These are phyloP conservation scores for Malassezia pachydermatis DNA, from an alignment of 1,284 basidiomycete species.

Conservation along the genomic window DNA sequence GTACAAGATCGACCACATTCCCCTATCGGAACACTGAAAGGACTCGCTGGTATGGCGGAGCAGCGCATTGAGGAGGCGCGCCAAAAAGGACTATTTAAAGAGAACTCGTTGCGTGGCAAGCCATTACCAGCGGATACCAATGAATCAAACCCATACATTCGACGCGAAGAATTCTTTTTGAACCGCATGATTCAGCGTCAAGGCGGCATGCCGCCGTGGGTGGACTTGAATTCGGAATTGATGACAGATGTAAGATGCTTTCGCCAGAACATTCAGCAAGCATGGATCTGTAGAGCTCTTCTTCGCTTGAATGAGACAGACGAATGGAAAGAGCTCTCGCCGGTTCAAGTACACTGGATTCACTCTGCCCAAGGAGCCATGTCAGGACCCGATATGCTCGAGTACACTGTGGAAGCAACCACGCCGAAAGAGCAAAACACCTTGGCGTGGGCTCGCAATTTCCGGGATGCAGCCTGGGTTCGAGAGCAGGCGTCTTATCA, in stretches of 20 bases:
- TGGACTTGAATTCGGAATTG: conserved; percentile 66
- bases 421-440: conserved; percentile 8
- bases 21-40: conserved; percentile 15
- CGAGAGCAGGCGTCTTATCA: conserved; percentile 53
- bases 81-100: conserved; percentile 61
- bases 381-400: too few relatives aligned
- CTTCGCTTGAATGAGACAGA: conserved; percentile 55
- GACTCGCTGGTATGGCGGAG: conserved; percentile 39
- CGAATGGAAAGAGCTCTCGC: conserved; percentile 39
- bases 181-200: conserved; percentile 77
- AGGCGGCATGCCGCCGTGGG: conserved; percentile 79
- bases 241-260: conserved; percentile 58
- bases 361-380: too few relatives aligned
- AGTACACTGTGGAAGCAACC: too few relatives aligned
- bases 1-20: not conserved
- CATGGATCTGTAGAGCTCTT: conserved; percentile 60
- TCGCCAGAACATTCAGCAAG: conserved; percentile 56
- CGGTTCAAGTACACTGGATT: conserved; percentile 48
- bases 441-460: conserved; percentile 47
- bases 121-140: conserved; percentile 58
- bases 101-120: conserved; percentile 64
- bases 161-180: conserved; percentile 54
- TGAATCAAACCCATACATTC: conserved; percentile 62
- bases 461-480: conserved; percentile 67
- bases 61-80: conserved; percentile 56